Evolutionary conservation across 2,329 filamentous ascomycete genomes (phyloP).

Genomic region (Cryphonectria carpinicola): DNA sequence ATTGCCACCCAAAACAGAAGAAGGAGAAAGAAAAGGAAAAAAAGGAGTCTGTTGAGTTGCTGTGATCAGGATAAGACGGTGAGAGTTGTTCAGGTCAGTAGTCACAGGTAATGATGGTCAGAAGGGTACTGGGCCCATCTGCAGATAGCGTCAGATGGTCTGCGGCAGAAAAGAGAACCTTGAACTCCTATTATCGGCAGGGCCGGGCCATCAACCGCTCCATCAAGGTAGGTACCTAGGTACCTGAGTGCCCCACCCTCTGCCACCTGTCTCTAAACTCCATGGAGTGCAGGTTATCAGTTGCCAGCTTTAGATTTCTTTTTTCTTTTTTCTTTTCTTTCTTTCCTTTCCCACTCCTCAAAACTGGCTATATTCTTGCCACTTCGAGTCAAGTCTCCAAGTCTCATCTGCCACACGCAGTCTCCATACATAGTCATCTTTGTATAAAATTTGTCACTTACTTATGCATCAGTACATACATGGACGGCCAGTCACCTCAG

Average conservation of each 20-base stretch:
- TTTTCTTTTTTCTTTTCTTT: background rate
- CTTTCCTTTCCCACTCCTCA: background rate
- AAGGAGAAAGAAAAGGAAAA: background rate
- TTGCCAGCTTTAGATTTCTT: background rate
- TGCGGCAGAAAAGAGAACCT: constrained; percentile 1
- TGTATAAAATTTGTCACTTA: background rate
- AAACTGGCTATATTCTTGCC: background rate
- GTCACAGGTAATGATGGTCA: background rate
- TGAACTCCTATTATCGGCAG: constrained; percentile 11
- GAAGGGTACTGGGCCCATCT: background rate
- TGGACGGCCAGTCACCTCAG: background rate
- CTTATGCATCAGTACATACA: background rate
- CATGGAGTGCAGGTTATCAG: background rate
- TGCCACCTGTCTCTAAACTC: background rate
- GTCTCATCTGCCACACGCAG: background rate
- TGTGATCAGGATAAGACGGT: background rate
- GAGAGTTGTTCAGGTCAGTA: background rate
- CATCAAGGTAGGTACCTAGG: background rate
- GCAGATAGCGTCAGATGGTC: constrained; percentile 15
- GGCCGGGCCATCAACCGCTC: background rate
- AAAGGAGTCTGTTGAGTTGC: background rate
- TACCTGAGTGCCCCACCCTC: background rate
- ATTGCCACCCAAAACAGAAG: background rate
- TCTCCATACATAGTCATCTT: background rate
- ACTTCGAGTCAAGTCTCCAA: background rate